Base-by-base conservation (phyloP, 78 protist species). In the Cavenderia fasciculata region DNA sequence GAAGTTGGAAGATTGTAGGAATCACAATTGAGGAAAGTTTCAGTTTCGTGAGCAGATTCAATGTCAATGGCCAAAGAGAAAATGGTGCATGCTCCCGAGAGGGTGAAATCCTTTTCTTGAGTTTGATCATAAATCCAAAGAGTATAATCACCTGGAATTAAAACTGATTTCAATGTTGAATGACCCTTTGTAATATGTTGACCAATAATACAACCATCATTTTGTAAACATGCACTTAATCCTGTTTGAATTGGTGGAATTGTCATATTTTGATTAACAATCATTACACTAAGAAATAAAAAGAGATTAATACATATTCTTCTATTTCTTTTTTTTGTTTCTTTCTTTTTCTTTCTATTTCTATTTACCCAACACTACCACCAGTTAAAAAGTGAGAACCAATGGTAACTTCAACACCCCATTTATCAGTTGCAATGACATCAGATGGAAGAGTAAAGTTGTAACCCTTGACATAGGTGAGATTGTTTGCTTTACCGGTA, bases 321-420 rank as follows among this genome's bases (percentile, higher is more conserved):
- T n/a, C n/a, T n/a, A n/a, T n/a, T n/a, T n/a, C n/a, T n/a, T n/a
- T n/a, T n/a, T n/a, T n/a, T n/a, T n/a, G n/a, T n/a, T n/a, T n/a
- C n/a, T n/a, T n/a, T n/a, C n/a, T n/a, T n/a, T n/a, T n/a, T n/a
- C n/a, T n/a, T n/a, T n/a, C n/a, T n/a, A n/a, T n/a, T n/a, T n/a
- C n/a, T n/a, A n/a, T n/a, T 36, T 77, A 77, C 87, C 73, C 73
- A 36, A 79, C 34, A 52, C 77, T 65, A 27, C 88, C 88, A 52
- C 88, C 88, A 54, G 88, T 79, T 34, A 79, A 29, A n/a, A 79
- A 79, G 56, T 79, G 57, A 19, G 34, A 65, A 52, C 88, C 88
- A 29, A 79, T 8, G 33, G 88, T 36, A 52, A 79, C 44, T 25
- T 79, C 88, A 46, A 79, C 54, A 38, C 77, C 65, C 73, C 49